Conservation (phyloP, 257 asterid species). For the Gardenia jasminoides region DNA sequence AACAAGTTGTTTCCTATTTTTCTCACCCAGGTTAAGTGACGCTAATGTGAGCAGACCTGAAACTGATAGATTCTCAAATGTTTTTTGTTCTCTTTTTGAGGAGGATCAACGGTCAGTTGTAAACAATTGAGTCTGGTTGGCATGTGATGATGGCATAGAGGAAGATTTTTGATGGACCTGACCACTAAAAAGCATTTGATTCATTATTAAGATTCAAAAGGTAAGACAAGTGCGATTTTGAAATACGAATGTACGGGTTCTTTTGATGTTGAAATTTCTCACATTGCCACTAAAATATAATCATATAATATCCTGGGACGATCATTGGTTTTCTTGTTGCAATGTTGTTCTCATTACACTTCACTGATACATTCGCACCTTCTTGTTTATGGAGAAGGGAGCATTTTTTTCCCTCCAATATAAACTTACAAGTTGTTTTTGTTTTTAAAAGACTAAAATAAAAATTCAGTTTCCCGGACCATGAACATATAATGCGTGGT, state of each 20-base stretch:
- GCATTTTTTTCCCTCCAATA: no score
- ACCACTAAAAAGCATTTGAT: neutral
- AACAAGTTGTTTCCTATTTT: neutral
- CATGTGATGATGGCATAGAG: constrained; percentile 13
- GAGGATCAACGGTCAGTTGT: neutral
- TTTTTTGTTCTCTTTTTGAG: neutral
- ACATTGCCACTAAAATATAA: neutral
- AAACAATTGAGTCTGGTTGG: constrained; percentile 9
- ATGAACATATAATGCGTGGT: no score
- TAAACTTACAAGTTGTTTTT: no score
- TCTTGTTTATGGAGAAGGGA: no score
- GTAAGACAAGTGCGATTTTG: constrained; percentile 9
- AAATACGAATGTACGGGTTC: neutral
- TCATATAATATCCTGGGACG: neutral
- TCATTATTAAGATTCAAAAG: neutral
- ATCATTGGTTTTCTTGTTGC: neutral
- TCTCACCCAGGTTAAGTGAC: neutral
- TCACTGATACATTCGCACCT: no score
- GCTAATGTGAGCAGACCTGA: neutral
- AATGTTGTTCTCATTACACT: neutral
- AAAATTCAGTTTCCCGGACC: no score
- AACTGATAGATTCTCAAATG: neutral
- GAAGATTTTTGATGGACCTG: neutral
- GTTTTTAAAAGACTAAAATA: no score
- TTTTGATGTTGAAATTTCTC: neutral